These are phyloP conservation scores for Colletotrichum chlorophyti DNA, from an alignment of 2,329 filamentous ascomycete species.

Conservation along the genomic window DNA sequence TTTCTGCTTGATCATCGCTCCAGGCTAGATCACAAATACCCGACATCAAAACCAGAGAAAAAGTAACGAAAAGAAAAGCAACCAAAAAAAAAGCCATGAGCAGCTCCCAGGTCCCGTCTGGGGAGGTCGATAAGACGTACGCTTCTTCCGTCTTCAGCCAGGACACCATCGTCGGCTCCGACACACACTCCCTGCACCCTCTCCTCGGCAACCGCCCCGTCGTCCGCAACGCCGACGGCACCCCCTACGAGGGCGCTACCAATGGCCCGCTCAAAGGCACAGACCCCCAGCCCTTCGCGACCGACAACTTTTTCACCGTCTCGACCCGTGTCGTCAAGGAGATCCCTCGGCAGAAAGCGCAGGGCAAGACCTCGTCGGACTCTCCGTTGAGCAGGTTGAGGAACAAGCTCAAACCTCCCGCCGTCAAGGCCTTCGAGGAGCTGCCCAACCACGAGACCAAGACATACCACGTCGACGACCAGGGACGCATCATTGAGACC, in stretches of 20 bases:
- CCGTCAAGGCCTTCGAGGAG: conserved; percentile 18
- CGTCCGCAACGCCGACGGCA: background rate
- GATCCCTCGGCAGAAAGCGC: too few relatives aligned
- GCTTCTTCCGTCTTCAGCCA: conserved; percentile 15
- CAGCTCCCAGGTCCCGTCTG: background rate
- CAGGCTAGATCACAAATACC: too few relatives aligned
- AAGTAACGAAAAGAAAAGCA: too few relatives aligned
- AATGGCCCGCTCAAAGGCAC: conserved; percentile 14
- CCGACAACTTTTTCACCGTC: conserved; percentile 21
- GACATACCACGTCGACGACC: conserved; percentile 25
- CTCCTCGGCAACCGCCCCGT: too few relatives aligned
- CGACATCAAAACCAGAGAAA: background rate
- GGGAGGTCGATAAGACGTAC: background rate
- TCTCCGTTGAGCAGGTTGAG: conserved; percentile 20
- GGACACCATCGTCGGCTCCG: conserved; percentile 17
- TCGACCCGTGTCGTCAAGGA: conserved; percentile 24
- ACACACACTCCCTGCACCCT: conserved; percentile 8
- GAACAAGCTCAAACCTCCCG: conserved; percentile 24
- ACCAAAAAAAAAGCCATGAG: background rate
- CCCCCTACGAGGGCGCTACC: too few relatives aligned
- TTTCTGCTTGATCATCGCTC: too few relatives aligned
- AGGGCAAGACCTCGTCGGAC: conserved; percentile 9
- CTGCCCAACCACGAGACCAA: conserved; percentile 25
- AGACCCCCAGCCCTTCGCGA: background rate
- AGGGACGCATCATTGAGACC: conserved; percentile 24